Conservation (phyloP, 208 protist species). For the Acanthamoeba rhysodes region DNA sequence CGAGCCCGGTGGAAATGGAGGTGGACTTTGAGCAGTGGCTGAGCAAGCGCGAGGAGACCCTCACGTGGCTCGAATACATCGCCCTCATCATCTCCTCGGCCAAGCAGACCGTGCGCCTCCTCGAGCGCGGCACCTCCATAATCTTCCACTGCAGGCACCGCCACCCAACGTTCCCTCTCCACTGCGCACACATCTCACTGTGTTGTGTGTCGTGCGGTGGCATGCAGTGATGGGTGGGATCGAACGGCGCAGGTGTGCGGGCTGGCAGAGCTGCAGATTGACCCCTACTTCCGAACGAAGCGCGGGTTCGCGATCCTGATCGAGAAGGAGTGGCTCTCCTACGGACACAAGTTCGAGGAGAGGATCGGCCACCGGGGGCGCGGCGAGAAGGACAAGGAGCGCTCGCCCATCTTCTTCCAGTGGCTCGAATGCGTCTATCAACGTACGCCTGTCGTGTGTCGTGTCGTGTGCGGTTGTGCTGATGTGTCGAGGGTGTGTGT, state of each 20-base stretch:
- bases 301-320: constrained; percentile 95
- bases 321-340: constrained; percentile 97
- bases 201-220: background rate
- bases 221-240: constrained; percentile 95
- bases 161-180: too few relatives aligned
- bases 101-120: constrained; percentile 26
- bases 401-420: constrained; percentile 47
- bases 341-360: constrained; percentile 96
- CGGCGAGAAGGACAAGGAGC: constrained; percentile 48
- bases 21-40: constrained; percentile 11
- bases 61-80: constrained; percentile 57
- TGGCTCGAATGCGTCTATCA: constrained; percentile 60
- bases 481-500: background rate
- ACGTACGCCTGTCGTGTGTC: background rate
- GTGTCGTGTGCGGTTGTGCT: background rate
- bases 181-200: too few relatives aligned
- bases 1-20: background rate
- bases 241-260: constrained; percentile 93
- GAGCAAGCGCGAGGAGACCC: background rate
- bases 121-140: constrained; percentile 33
- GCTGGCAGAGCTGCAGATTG: constrained; percentile 93
- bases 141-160: constrained; percentile 32
- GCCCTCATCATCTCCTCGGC: constrained; percentile 20
- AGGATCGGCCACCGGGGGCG: background rate
- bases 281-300: constrained; percentile 96